Evolutionary conservation across 2,329 filamentous ascomycete species (phyloP), one percentile per base, ranked within the genome.

Genomic region (Aureobasidium sp.): DNA sequence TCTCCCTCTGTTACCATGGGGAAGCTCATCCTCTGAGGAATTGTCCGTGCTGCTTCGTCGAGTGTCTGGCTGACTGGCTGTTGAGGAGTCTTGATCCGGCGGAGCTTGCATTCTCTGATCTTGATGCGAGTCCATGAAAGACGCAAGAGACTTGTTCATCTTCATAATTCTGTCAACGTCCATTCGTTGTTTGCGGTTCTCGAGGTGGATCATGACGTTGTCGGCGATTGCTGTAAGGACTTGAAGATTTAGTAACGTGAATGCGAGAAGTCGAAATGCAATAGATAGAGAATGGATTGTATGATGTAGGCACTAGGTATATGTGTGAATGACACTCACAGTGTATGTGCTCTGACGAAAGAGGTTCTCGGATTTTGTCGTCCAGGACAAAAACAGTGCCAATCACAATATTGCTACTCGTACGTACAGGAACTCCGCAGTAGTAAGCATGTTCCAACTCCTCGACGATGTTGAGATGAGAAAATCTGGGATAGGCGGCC

Each of bases 211-310:
- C 64, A 74, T 71, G 13, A 74, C 69, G 37, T 78, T 77, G 41
- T 81, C 78, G 64, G 86, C 84, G 5, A 84, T 74, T 2, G 87
- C 78, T 46, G 80, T 79, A 63, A 84, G 83, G 26, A 77, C 79
- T 26, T 84, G 84, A 61, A 87, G 67, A 71, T 17, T 66, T 62
- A 34, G 68, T 68, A 65, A 71, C 67, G 9, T 62, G 63, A 15
- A 6, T 34, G 2, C 37, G 48, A 27, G 34, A 43, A 29, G 24
- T 39, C 20, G 7, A 17, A 8, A 24, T 29, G 15, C 24, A 27
- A 29, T 8, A 10, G 32, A 10, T 29, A 4, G n/a, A 32, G 15
- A 1, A 7, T 17, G 13, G 6, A 5, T 5, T 48, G 44, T 48
- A 20, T n/a, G 13, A 2, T 8, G 44, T 29, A n/a, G 13, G 13